Conservation (phyloP, 768 basidiomycete genomes). For the Pholiota microspora region DNA sequence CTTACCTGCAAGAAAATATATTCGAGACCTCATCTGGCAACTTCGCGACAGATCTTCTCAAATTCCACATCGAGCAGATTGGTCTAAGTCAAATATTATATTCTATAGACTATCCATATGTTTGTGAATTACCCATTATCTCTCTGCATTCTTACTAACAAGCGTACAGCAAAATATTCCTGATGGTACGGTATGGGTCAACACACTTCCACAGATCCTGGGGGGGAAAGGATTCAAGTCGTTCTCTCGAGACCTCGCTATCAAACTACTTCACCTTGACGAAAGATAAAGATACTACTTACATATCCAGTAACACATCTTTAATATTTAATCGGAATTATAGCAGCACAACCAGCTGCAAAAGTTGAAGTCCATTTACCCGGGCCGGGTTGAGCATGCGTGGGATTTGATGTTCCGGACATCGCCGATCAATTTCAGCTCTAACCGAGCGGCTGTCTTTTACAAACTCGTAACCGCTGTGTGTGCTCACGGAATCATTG, state of each 20-base stretch:
- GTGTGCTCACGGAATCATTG: no score
- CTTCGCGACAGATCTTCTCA: conserved; percentile 35
- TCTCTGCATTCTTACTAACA: neutral
- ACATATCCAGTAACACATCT: no score
- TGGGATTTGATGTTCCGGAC: neutral
- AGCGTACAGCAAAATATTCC: conserved; percentile 19
- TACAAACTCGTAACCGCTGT: no score
- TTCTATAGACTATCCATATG: conserved; percentile 37
- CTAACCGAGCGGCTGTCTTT: no score
- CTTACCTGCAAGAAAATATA: conserved; percentile 37
- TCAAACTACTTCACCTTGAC: conserved; percentile 27
- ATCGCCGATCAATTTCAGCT: no score
- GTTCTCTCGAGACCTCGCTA: conserved; percentile 27
- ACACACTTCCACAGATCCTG: conserved; percentile 20
- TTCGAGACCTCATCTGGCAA: conserved; percentile 41
- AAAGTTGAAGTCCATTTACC: no score
- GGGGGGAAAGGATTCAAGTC: conserved; percentile 20
- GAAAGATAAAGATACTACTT: conserved; percentile 12
- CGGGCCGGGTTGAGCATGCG: neutral
- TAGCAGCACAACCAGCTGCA: no score
- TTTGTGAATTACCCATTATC: conserved; percentile 12
- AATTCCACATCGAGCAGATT: conserved; percentile 38
- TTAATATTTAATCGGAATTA: no score
- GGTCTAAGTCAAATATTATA: conserved; percentile 39
- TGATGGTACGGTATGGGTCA: conserved; percentile 24